Evolutionary conservation across 2,329 filamentous ascomycete species (phyloP).

Genomic region (Cytospora chrysosperma): DNA sequence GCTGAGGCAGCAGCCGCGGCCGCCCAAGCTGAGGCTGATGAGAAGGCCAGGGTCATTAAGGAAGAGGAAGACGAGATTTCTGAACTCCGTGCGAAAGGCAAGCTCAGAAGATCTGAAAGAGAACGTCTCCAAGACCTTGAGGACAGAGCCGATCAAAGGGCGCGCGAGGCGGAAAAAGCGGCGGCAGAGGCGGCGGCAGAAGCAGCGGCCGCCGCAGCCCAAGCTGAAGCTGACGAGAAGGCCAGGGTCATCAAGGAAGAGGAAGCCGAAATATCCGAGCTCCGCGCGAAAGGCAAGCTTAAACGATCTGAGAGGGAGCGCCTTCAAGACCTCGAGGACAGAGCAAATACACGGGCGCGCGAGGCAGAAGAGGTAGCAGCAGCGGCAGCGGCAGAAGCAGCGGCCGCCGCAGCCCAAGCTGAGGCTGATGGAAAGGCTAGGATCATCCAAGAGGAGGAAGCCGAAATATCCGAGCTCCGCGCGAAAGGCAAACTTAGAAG

Average conservation of each 20-base stretch:
- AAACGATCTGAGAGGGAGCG: constrained; percentile 1
- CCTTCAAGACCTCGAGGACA: not conserved
- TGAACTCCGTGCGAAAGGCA: constrained; percentile 7
- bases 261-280: constrained; percentile 11
- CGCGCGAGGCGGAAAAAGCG: not conserved
- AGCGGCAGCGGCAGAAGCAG: not conserved
- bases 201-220: constrained; percentile 20
- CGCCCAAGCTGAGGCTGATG: constrained; percentile 12
- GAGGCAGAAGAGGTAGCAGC: not conserved
- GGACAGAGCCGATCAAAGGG: not conserved
- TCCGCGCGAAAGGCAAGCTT: constrained; percentile 12
- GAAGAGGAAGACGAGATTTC: constrained; percentile 18
- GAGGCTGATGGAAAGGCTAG: constrained; percentile 11
- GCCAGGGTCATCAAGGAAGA: constrained; percentile 14
- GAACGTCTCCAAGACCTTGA: too few relatives aligned
- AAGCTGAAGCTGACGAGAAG: constrained; percentile 12
- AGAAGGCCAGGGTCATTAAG: constrained; percentile 10
- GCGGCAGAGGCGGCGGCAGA: not conserved
- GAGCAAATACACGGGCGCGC: not conserved
- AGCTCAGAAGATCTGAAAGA: constrained; percentile 13
- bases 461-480: constrained; percentile 7
- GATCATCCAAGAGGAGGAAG: constrained; percentile 3
- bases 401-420: constrained; percentile 24
- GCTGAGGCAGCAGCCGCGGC: constrained; percentile 19
- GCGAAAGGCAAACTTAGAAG: constrained; percentile 11